A percentile compares a stretch with the other conserved stretches of the same genome.
These are phyloP conservation scores for Arabidopsis lyrata DNA, from an alignment of 441 rosid genomes.

Conservation along the genomic window DNA sequence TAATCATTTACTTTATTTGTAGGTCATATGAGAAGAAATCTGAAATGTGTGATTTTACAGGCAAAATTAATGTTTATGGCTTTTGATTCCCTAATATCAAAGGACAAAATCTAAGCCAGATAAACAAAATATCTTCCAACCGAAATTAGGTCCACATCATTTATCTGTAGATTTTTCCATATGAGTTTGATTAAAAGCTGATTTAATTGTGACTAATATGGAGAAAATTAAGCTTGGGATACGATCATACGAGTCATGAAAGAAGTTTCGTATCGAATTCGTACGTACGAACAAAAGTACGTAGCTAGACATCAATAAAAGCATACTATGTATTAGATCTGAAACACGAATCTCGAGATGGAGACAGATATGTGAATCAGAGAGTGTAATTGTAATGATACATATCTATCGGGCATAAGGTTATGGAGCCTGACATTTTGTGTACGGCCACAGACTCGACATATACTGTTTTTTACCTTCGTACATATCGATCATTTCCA, in stretches of 20 bases:
- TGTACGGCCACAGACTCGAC: slow-evolving; percentile 44
- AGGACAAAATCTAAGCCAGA: slow-evolving; percentile 24
- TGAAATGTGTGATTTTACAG: slow-evolving; percentile 32
- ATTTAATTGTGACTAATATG: no score
- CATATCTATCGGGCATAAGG: slow-evolving; percentile 39
- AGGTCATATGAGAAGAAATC: slow-evolving; percentile 35
- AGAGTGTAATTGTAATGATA: slow-evolving; percentile 38
- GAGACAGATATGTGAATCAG: slow-evolving; percentile 41
- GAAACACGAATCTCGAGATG: slow-evolving; percentile 37
- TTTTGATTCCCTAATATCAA: slow-evolving; percentile 30
- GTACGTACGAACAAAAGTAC: slow-evolving; percentile 32
- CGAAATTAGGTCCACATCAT: no score
- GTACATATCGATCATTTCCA: slow-evolving; percentile 40
- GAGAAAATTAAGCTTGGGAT: no score
- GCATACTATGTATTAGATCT: slow-evolving; percentile 35
- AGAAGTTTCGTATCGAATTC: slow-evolving; percentile 40
- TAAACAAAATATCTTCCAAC: neutral
- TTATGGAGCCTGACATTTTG: slow-evolving; percentile 44
- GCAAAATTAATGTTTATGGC: slow-evolving; percentile 26
- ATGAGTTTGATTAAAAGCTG: no score
- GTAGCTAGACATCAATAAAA: slow-evolving; percentile 34
- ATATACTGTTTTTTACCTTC: slow-evolving; percentile 35
- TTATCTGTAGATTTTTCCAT: no score
- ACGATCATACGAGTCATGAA: neutral
- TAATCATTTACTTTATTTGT: slow-evolving; percentile 30